Conservation (phyloP, 495 filamentous ascomycete genomes). For the Penicilliopsis zonata region DNA sequence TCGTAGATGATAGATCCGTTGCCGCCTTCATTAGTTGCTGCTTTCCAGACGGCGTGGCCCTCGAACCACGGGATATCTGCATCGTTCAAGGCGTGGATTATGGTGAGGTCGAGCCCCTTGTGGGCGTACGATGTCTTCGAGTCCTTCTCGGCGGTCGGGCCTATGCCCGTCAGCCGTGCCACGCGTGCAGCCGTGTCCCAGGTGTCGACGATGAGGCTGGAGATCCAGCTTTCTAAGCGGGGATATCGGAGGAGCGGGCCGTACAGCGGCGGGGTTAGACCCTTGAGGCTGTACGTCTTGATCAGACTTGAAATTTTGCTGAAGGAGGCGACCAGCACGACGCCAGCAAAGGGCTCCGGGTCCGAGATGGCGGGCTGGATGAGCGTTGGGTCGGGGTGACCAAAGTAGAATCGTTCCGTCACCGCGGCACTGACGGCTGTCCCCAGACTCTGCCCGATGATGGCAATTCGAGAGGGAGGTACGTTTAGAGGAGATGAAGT, state of each 20-base stretch:
- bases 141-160: conserved; percentile 9
- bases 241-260: conserved; percentile 57
- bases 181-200: conserved; percentile 45
- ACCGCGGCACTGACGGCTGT: conserved; percentile 70
- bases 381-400: conserved; percentile 11
- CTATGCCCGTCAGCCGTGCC: conserved; percentile 25
- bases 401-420: conserved; percentile 51
- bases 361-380: conserved; percentile 24
- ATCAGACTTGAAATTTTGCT: conserved; percentile 60
- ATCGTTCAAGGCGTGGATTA: conserved; percentile 68
- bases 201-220: conserved; percentile 35
- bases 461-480: conserved; percentile 56
- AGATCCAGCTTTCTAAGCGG: conserved; percentile 31
- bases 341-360: conserved; percentile 49
- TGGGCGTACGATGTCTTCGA: conserved; percentile 19
- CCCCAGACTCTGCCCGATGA: conserved; percentile 83
- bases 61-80: conserved; percentile 58
- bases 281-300: conserved; percentile 58
- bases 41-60: conserved; percentile 39
- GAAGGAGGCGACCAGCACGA: conserved; percentile 73
- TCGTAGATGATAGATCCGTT: conserved; percentile 34
- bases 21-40: conserved; percentile 28
- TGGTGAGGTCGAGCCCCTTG: conserved; percentile 47
- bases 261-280: conserved; percentile 69
- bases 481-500: conserved; percentile 35